Evolutionary conservation across 176 grass and related monocot genomes (phyloP), one percentile per base, ranked within the genome.

Genomic region (Raddia guianensis): DNA sequence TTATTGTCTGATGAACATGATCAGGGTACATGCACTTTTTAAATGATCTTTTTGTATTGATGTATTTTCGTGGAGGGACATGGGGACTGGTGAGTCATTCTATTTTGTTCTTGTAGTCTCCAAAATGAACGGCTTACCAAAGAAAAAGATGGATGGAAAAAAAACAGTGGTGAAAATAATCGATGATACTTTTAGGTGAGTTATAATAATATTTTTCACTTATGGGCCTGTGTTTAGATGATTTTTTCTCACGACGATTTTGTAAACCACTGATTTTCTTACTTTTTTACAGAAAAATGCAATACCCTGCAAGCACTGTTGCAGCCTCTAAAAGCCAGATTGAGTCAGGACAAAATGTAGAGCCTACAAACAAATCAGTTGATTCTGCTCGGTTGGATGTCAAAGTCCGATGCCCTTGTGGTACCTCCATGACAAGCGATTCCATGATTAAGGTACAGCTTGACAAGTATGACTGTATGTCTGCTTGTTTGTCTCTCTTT

Each of bases 381-480:
- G 78, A 59, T 89, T 83, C 79, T 80, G 52, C 64, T 89, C 79
- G 84, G 78, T 33, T 75, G 60, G 81, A 86, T 59, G 63, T 62
- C 15, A 91, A 93, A 58, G 77, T 97, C 65, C 66, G 80, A 59
- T 97, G 91, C 80, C 95, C 73, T 42, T 97, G 95, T 89, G 87
- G 87, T 49, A 86, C 48, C 71, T 83, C 87, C 33, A 81, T 78
- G 54, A 54, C 45, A 44, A 80, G 58, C 58, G 74, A 82, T 12
- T 77, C 91, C 66, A 89, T 94, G 95, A 88, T 92, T 85, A 84
- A 91, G 91, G 95, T 94, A 89, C 20, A 59, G 52, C 83, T 68
- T 66, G 19, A 58, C 84, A 65, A 72, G 73, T 72, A 54, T 76
- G 55, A 44, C 11, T 63, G 62, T 66, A 40, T 68, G 68, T 62